These are phyloP conservation scores for Metrosideros polymorpha DNA, from an alignment of 441 rosid genomes.

Conservation along the genomic window DNA sequence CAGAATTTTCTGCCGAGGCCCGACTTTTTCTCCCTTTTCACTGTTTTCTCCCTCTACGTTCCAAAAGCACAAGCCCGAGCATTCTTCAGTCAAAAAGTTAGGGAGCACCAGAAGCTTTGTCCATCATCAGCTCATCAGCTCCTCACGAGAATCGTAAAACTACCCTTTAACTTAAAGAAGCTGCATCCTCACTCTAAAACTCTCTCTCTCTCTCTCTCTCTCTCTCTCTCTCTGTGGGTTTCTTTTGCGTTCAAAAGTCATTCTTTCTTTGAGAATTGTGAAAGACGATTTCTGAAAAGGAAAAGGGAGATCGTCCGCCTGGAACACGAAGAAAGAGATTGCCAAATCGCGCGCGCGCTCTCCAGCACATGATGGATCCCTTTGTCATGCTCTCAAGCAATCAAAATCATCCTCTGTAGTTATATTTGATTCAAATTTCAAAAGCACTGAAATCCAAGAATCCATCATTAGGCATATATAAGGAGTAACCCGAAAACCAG, in stretches of 20 bases:
- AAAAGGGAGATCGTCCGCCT: background rate
- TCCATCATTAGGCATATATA: background rate
- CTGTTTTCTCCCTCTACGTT: background rate
- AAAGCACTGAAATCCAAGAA: background rate
- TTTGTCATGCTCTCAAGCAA: slow-evolving; percentile 34
- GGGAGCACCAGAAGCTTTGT: background rate
- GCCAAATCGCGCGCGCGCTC: background rate
- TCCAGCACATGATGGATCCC: slow-evolving; percentile 16
- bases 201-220: background rate
- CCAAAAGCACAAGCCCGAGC: background rate
- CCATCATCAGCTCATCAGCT: background rate
- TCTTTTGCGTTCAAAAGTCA: background rate
- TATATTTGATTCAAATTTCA: background rate
- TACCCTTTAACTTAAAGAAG: background rate
- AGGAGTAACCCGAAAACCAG: background rate
- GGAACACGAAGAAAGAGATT: background rate
- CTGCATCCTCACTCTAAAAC: background rate
- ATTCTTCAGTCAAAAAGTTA: background rate
- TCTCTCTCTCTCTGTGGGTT: too few relatives aligned
- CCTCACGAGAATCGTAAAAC: background rate
- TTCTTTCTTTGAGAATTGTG: background rate
- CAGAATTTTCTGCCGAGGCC: background rate
- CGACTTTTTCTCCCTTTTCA: background rate
- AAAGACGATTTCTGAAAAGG: background rate
- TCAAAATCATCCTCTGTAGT: background rate